Evolutionary conservation across 2,329 filamentous ascomycete species (phyloP), one percentile per base, ranked within the genome.

Genomic region (Chaetoscypha palmicola): DNA sequence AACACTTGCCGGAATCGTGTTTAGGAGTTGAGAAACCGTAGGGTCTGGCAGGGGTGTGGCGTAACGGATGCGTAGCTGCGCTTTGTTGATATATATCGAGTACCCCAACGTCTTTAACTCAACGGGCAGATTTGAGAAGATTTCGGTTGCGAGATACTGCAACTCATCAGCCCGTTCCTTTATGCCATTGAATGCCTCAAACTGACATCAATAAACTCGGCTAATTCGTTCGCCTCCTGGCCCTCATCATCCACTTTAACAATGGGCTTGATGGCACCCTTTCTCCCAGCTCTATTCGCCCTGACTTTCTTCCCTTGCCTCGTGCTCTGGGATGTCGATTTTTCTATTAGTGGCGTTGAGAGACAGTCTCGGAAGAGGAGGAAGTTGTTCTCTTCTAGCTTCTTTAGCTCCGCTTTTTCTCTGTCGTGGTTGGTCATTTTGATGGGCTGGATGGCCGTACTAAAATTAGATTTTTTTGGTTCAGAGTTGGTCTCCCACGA

Each of bases 351-450:
- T 1, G 78, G 72, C 12, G 77, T 76, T 7, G 85, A 84, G 48
- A 92, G 68, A 58, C 77, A 86, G 57, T 92, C 87, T 42, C 83
- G 73, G 63, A 92, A 89, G 36, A 79, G 68, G 41, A 79, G 74
- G 60, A 78, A 83, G 56, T 86, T 86, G 30, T 64, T 56, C 39
- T 68, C 64, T 44, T 68, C 60, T 12, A 59, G 60, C 32, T 54
- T 38, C 19, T 50, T 26, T 41, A 53, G 53, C 33, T 20, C 3
- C 3, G 34, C 12, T 3, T 5, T 35, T n/a, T n/a, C n/a, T n/a
- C n/a, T n/a, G n/a, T n/a, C n/a, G n/a, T n/a, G n/a, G n/a, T n/a
- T n/a, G n/a, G n/a, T n/a, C n/a, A n/a, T n/a, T n/a, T n/a, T n/a
- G n/a, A n/a, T n/a, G n/a, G n/a, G n/a, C n/a, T n/a, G n/a, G n/a